phyloP scores from a whole-genome alignment of 257 asterid genomes.

The Solanum paucissectum region DNA sequence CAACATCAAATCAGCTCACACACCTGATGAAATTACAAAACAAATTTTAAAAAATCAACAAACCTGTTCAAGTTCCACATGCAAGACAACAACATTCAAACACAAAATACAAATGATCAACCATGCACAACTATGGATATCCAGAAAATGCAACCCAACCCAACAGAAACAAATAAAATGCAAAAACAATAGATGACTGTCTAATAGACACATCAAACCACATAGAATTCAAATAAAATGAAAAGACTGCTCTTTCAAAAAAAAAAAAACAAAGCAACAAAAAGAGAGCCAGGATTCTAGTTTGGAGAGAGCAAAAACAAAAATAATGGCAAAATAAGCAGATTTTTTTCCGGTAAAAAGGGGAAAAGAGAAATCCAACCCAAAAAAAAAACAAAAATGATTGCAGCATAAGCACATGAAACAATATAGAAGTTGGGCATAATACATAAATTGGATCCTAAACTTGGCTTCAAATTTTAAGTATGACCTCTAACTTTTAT shows the following conservation, averaged over 20 bases:
- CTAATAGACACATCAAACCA: not conserved
- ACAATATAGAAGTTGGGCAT: too few species aligned
- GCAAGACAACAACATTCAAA: not conserved
- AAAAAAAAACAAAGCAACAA: not conserved
- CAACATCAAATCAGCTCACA: constrained; percentile 19
- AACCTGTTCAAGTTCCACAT: not conserved
- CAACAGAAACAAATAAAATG: not conserved
- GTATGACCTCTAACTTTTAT: too few species aligned
- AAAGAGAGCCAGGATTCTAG: not conserved
- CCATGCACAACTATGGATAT: not conserved
- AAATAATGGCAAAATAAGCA: not conserved
- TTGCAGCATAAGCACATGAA: not conserved
- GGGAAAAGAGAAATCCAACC: not conserved
- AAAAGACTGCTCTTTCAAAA: not conserved
- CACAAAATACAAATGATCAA: not conserved
- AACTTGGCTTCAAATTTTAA: too few species aligned
- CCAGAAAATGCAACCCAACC: not conserved
- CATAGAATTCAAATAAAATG: not conserved
- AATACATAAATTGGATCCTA: too few species aligned
- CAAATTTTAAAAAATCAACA: not conserved
- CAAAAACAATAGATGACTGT: not conserved
- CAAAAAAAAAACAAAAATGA: not conserved
- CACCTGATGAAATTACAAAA: not conserved
- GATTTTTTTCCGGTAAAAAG: not conserved
- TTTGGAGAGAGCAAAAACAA: not conserved